A percentile compares a stretch with the other conserved stretches of the same genome.
Conservation (phyloP, 2,329 filamentous ascomycete genomes). For the Geoglossum cookeanum region DNA sequence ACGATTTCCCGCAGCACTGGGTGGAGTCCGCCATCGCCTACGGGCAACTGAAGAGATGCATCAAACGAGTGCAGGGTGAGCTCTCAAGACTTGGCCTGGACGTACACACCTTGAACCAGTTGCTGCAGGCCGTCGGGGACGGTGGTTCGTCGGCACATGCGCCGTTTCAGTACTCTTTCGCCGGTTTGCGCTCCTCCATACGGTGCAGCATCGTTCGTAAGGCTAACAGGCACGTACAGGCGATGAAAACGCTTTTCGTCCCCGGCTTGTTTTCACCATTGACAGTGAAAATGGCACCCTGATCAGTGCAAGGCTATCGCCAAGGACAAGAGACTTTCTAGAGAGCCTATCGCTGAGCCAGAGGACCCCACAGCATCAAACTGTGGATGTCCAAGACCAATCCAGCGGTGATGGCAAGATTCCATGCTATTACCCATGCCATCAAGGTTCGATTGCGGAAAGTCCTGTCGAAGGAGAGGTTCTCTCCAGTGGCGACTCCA, state of each 20-base stretch:
- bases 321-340: constrained; percentile 43
- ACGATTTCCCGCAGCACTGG: constrained; percentile 56
- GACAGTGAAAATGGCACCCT: constrained; percentile 46
- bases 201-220: neutral
- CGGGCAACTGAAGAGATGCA: constrained; percentile 69
- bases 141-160: constrained; percentile 16
- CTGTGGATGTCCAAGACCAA: constrained; percentile 11
- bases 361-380: constrained; percentile 15
- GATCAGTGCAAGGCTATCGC: constrained; percentile 47
- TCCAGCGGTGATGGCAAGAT: neutral
- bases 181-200: constrained; percentile 21
- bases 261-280: constrained; percentile 51
- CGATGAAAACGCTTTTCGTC: constrained; percentile 33
- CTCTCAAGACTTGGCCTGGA: constrained; percentile 53
- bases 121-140: constrained; percentile 34
- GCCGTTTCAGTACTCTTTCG: constrained; percentile 35
- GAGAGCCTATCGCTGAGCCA: constrained; percentile 36
- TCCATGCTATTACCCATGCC: neutral
- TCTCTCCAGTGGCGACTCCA: neutral
- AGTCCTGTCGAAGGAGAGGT: neutral
- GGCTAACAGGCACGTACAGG: constrained; percentile 10
- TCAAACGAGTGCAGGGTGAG: constrained; percentile 61
- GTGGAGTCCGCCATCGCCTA: constrained; percentile 65
- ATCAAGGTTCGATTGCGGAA: constrained; percentile 6
- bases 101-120: constrained; percentile 44